A percentile compares a stretch with the other conserved stretches of the same genome.
phyloP scores from a whole-genome alignment of 1,284 basidiomycete species.

The Apiotrichum veenhuisii region DNA sequence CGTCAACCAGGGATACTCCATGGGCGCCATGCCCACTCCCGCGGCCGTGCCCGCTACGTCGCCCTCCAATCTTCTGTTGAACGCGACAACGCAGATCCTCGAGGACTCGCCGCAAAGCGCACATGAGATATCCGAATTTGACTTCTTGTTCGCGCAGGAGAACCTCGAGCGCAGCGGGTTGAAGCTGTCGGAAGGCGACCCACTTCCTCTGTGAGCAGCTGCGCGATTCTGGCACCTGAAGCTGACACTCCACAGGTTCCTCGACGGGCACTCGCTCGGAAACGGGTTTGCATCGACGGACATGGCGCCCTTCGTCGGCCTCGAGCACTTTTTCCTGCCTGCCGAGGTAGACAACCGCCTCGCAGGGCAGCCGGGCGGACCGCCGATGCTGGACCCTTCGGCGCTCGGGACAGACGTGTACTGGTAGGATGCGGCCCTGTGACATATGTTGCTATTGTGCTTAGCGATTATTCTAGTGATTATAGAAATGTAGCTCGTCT shows the following conservation, averaged over 20 bases:
- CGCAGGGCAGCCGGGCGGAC: background rate
- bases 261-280: conserved; percentile 48
- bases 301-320: conserved; percentile 42
- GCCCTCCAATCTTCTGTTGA: conserved; percentile 27
- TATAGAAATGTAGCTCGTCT: too few relatives aligned
- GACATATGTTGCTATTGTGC: background rate
- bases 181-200: conserved; percentile 40
- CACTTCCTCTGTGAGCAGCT: conserved; percentile 41
- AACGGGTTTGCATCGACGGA: conserved; percentile 29
- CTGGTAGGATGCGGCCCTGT: background rate
- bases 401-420: background rate
- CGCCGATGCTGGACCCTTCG: background rate
- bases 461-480: too few relatives aligned
- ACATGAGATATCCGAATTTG: conserved; percentile 46
- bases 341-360: conserved; percentile 40
- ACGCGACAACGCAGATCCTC: conserved; percentile 31
- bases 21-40: background rate
- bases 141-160: conserved; percentile 47
- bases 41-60: conserved; percentile 7
- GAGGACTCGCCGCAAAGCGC: conserved; percentile 45
- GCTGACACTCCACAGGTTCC: conserved; percentile 32
- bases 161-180: conserved; percentile 47
- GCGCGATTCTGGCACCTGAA: background rate
- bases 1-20: background rate
- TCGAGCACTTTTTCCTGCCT: conserved; percentile 50